phyloP scores from a whole-genome alignment of 2,329 filamentous ascomycete genomes.

The Ophiostoma populinum region DNA sequence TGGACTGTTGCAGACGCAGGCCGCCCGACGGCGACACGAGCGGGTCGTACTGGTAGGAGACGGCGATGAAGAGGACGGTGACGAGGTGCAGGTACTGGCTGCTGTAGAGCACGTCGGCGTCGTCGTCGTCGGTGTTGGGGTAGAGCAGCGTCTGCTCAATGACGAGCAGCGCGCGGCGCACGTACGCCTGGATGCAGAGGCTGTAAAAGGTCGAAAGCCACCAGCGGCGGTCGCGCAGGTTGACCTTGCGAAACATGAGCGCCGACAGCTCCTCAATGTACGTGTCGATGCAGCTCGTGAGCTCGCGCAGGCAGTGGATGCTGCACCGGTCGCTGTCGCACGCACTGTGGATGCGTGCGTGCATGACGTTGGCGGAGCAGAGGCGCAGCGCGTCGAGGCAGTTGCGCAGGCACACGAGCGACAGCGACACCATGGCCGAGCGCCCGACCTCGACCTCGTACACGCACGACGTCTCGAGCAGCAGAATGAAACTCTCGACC shows the following conservation, averaged over 20 bases:
- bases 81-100: constrained; percentile 17
- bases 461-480: constrained; percentile 15
- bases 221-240: constrained; percentile 17
- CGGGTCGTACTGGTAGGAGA: constrained; percentile 18
- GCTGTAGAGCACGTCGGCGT: constrained; percentile 14
- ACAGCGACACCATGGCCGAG: constrained; percentile 16
- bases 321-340: constrained; percentile 15
- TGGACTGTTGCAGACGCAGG: constrained; percentile 14
- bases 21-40: constrained; percentile 12
- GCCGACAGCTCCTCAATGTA: constrained; percentile 17
- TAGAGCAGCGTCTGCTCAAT: constrained; percentile 17
- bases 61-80: constrained; percentile 16
- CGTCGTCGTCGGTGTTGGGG: constrained; percentile 13
- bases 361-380: constrained; percentile 12
- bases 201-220: constrained; percentile 19
- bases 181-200: constrained; percentile 17
- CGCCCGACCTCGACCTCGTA: constrained; percentile 17
- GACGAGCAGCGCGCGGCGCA: constrained; percentile 15
- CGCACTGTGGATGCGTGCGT: constrained; percentile 11
- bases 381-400: constrained; percentile 16
- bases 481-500: constrained; percentile 14
- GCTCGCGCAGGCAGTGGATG: constrained; percentile 15
- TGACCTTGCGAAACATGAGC: constrained; percentile 18
- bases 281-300: constrained; percentile 12
- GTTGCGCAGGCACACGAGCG: constrained; percentile 15